phyloP scores from a whole-genome alignment of 2,329 filamentous ascomycete genomes.

The Talaromyces sp. region DNA sequence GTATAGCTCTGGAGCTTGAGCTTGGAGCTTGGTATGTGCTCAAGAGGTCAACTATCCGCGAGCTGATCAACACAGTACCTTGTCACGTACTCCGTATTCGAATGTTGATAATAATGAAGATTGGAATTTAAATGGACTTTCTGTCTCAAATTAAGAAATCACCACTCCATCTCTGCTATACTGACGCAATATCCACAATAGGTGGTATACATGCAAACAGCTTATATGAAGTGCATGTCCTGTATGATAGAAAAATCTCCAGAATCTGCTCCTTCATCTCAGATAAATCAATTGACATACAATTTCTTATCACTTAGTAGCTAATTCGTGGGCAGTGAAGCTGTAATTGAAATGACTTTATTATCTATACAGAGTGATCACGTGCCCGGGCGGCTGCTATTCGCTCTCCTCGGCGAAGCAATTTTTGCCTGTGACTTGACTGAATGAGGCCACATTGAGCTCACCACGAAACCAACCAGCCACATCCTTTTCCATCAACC shows the following conservation, averaged over 20 bases:
- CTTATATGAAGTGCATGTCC: background rate
- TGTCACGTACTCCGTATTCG: too few species aligned
- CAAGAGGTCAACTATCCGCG: background rate
- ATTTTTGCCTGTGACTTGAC: background rate
- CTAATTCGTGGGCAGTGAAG: too few species aligned
- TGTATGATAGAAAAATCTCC: background rate
- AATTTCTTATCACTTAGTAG: background rate
- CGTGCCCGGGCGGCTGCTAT: slow-evolving; percentile 7
- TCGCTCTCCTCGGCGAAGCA: slow-evolving; percentile 1
- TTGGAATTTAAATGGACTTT: background rate
- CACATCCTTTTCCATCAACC: background rate
- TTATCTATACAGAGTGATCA: background rate
- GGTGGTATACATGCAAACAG: background rate
- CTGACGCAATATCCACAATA: background rate
- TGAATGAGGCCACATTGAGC: slow-evolving; percentile 7
- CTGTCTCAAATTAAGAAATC: background rate
- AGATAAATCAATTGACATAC: background rate
- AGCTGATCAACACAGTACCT: background rate
- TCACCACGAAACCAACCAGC: background rate
- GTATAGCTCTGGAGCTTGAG: background rate
- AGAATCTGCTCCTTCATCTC: background rate
- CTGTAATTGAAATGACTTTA: background rate
- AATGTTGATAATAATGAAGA: background rate
- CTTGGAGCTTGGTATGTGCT: background rate
- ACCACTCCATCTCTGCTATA: background rate